phyloP scores from a whole-genome alignment of 768 basidiomycete genomes.

The Lactarius hatsudake region DNA sequence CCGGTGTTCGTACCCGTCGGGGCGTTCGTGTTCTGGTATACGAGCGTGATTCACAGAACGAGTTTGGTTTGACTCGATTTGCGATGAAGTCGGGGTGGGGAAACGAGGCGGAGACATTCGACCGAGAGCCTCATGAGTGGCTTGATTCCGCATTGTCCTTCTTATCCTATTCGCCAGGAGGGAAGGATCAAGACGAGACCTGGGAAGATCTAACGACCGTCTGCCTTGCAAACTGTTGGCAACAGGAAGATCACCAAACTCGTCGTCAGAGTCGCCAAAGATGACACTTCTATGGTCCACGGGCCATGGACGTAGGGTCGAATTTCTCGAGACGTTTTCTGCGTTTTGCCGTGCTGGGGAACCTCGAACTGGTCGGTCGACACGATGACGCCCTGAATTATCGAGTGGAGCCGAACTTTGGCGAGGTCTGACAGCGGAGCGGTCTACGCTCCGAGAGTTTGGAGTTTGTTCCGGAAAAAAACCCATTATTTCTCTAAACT shows the following conservation, averaged over 20 bases:
- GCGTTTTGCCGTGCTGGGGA: constrained; percentile 2
- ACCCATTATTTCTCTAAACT: constrained; percentile 20
- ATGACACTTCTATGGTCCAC: constrained; percentile 2
- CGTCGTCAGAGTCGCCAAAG: constrained; percentile 18
- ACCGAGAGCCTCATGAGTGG: background rate
- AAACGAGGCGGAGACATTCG: constrained; percentile 17
- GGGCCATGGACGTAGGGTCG: constrained; percentile 6
- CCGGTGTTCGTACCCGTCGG: constrained; percentile 11
- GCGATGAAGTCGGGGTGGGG: background rate
- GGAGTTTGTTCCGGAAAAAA: constrained; percentile 12
- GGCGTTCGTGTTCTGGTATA: constrained; percentile 17
- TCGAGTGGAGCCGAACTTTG: constrained; percentile 13
- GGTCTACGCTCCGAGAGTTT: constrained; percentile 8
- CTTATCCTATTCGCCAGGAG: constrained; percentile 18
- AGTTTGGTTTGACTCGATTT: constrained; percentile 8
- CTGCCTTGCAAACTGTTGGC: constrained; percentile 7
- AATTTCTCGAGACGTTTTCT: constrained; percentile 13
- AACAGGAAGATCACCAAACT: constrained; percentile 14
- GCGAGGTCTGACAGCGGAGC: constrained; percentile 10
- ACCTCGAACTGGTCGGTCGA: constrained; percentile 12
- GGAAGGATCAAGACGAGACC: constrained; percentile 17
- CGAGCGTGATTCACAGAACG: constrained; percentile 2
- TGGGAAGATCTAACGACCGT: constrained; percentile 16
- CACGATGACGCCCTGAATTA: constrained; percentile 9
- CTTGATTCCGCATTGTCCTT: constrained; percentile 16